Conservation (phyloP, 2,329 filamentous ascomycete species). For the Acrodontium crateriforme region DNA sequence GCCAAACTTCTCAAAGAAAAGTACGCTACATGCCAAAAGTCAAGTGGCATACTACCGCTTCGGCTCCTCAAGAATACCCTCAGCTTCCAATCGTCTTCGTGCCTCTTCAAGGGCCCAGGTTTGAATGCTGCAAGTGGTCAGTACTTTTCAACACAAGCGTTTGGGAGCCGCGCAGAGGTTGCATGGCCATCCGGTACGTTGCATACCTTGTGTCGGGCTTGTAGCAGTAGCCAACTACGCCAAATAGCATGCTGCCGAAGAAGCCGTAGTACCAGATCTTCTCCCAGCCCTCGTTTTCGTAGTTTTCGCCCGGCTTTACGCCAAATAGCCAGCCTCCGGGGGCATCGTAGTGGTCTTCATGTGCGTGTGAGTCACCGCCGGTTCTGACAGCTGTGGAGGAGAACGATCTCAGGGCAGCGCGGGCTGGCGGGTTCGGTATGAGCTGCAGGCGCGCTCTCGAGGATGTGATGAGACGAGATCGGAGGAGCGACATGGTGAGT, state of each 20-base stretch:
- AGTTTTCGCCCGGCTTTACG: slow-evolving; percentile 87
- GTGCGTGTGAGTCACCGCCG: slow-evolving; percentile 43
- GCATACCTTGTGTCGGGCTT: slow-evolving; percentile 97
- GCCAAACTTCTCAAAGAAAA: background rate
- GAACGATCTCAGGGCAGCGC: slow-evolving; percentile 16
- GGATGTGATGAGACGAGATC: slow-evolving; percentile 17
- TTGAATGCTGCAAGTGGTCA: slow-evolving; percentile 59
- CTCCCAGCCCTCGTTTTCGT: slow-evolving; percentile 95
- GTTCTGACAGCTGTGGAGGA: slow-evolving; percentile 19
- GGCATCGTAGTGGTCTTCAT: slow-evolving; percentile 74
- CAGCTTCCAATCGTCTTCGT: slow-evolving; percentile 81
- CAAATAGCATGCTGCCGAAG: slow-evolving; percentile 60
- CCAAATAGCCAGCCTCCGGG: slow-evolving; percentile 88
- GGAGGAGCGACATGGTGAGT: slow-evolving; percentile 17
- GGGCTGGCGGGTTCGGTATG: slow-evolving; percentile 14
- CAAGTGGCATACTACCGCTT: too few relatives aligned
- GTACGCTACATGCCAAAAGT: slow-evolving; percentile 10
- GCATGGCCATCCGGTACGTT: background rate
- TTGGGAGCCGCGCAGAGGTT: background rate
- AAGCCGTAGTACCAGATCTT: slow-evolving; percentile 72
- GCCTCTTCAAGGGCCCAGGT: slow-evolving; percentile 98
- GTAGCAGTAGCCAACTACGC: slow-evolving; percentile 73
- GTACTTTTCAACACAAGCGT: slow-evolving; percentile 1
- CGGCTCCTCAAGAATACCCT: slow-evolving; percentile 82
- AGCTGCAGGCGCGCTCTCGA: slow-evolving; percentile 21